These are phyloP conservation scores for Trifolium pratense DNA, from an alignment of 306 rosid species.

Conservation along the genomic window DNA sequence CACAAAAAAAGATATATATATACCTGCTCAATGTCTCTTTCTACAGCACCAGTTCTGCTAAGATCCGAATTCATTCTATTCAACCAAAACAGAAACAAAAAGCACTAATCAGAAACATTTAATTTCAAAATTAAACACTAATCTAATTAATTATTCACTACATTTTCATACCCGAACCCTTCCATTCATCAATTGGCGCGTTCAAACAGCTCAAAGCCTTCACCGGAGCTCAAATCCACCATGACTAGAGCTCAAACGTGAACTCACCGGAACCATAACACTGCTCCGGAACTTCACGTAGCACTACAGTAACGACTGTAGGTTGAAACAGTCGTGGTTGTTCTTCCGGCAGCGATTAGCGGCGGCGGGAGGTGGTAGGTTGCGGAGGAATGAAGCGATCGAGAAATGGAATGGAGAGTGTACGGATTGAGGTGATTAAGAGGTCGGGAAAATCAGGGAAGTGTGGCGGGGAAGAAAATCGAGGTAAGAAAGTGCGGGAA, in stretches of 20 bases:
- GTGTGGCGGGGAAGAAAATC: slow-evolving; percentile 52
- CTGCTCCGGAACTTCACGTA: slow-evolving; percentile 44
- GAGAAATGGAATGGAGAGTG: slow-evolving; percentile 26
- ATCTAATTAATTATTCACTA: slow-evolving; percentile 53
- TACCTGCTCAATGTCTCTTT: slow-evolving; percentile 98
- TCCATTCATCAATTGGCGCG: slow-evolving; percentile 66
- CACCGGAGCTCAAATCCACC: slow-evolving; percentile 4
- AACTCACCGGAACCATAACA: slow-evolving; percentile 2
- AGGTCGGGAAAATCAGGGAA: slow-evolving; percentile 48
- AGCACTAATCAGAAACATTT: slow-evolving; percentile 47
- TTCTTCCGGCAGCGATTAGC: slow-evolving; percentile 25
- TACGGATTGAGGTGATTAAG: slow-evolving; percentile 54
- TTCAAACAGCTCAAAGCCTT: slow-evolving; percentile 49
- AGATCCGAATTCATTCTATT: slow-evolving; percentile 93
- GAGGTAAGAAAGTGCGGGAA: slow-evolving; percentile 60
- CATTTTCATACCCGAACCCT: slow-evolving; percentile 66
- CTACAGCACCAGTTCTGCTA: slow-evolving; percentile 82
- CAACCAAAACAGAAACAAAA: slow-evolving; percentile 37
- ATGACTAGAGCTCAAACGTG: too few relatives aligned
- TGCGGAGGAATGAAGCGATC: slow-evolving; percentile 49
- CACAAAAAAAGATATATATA: slow-evolving; percentile 10
- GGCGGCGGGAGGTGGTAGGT: slow-evolving; percentile 35
- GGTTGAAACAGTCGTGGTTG: background rate
- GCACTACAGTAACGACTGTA: background rate
- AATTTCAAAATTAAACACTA: slow-evolving; percentile 56